Percentiles rank a stretch among this genome's conserved stretches.
Evolutionary conservation across 2,329 filamentous ascomycete genomes (phyloP).

Genomic region (Lachnellula subtilissima): DNA sequence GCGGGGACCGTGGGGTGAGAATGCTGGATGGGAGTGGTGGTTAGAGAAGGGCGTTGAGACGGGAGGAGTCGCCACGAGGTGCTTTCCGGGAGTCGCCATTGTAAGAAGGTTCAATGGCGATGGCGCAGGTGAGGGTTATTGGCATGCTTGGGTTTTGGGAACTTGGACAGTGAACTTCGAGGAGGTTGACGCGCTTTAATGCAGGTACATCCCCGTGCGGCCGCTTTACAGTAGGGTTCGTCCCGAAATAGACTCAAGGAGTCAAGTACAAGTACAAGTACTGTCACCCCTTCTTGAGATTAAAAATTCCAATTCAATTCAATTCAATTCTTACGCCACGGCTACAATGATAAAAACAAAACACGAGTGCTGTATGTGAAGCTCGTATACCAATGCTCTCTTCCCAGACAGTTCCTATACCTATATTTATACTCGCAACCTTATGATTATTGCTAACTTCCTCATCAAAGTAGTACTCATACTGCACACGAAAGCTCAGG

Average conservation of each 20-base stretch:
- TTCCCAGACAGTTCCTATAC: no score
- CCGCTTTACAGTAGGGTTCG: not conserved
- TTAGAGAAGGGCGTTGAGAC: slow-evolving; percentile 57
- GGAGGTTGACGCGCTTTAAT: not conserved
- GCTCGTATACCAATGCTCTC: no score
- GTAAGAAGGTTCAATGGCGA: not conserved
- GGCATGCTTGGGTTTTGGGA: not conserved
- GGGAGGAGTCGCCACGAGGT: slow-evolving; percentile 51
- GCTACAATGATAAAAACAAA: no score
- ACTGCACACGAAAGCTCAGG: not conserved
- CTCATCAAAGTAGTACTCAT: not conserved
- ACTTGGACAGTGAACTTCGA: no score
- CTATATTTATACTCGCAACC: no score
- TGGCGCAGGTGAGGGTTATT: not conserved
- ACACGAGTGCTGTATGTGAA: no score
- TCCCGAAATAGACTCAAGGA: no score
- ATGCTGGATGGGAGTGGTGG: slow-evolving; percentile 46
- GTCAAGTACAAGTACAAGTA: no score
- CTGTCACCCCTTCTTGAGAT: no score
- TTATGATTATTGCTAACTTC: no score
- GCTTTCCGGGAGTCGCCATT: slow-evolving; percentile 30
- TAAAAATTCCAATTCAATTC: not conserved
- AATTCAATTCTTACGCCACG: not conserved
- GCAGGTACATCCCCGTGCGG: not conserved
- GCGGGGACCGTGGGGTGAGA: slow-evolving; percentile 49